Conservation (phyloP, 116 monocot species). For the Papilionanthe hybrid region DNA sequence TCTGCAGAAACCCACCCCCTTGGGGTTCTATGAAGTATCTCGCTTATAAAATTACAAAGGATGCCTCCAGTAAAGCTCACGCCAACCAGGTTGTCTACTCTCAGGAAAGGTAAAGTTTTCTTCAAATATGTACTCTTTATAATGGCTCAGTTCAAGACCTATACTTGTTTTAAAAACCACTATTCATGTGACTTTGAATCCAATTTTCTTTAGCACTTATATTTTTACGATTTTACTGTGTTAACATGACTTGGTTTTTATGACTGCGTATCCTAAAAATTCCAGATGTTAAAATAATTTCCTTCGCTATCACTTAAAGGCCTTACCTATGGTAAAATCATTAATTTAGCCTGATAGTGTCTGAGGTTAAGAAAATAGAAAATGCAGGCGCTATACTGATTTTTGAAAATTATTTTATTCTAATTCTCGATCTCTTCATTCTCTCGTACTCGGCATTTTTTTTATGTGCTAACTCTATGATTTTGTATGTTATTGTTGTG, state of each 20-base stretch:
- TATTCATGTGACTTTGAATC: neutral
- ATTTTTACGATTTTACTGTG: neutral
- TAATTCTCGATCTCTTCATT: too few relatives aligned
- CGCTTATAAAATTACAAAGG: conserved; percentile 57
- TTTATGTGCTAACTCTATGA: neutral
- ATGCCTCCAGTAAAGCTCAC: conserved; percentile 54
- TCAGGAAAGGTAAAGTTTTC: conserved; percentile 43
- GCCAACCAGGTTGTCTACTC: conserved; percentile 52
- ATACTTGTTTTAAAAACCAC: neutral
- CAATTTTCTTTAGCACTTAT: neutral
- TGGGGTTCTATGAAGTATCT: conserved; percentile 80
- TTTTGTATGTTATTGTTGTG: too few relatives aligned
- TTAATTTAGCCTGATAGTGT: too few relatives aligned
- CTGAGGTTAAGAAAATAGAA: too few relatives aligned
- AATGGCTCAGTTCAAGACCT: neutral
- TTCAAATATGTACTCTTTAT: neutral
- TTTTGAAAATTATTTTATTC: too few relatives aligned
- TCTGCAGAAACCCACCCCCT: conserved; percentile 48
- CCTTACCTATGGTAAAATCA: too few relatives aligned
- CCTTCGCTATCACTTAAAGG: too few relatives aligned
- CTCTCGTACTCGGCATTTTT: too few relatives aligned
- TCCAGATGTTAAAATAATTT: too few relatives aligned
- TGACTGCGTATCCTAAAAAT: too few relatives aligned
- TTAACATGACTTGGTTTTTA: neutral
- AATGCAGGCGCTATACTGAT: too few relatives aligned